Evolutionary conservation across 2,329 filamentous ascomycete genomes (phyloP).

Genomic region (Talaromyces funiculosus): DNA sequence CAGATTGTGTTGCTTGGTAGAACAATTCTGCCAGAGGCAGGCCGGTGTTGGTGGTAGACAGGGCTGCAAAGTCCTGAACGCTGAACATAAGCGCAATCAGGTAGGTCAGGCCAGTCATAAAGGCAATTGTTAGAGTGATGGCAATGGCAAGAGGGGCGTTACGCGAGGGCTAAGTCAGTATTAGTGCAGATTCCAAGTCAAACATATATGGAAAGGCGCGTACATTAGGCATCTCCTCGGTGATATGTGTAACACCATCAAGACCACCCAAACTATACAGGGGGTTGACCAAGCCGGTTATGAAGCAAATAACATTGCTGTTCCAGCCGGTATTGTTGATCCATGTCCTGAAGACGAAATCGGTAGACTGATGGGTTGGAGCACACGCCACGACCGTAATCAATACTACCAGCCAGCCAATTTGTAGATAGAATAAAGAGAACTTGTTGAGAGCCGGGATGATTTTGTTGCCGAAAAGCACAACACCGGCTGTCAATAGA

Average conservation of each 20-base stretch:
- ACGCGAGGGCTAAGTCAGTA: slow-evolving; percentile 21
- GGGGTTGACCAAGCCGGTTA: slow-evolving; percentile 47
- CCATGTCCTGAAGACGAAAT: slow-evolving; percentile 51
- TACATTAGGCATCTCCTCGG: slow-evolving; percentile 49
- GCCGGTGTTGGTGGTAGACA: slow-evolving; percentile 34
- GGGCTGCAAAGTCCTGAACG: slow-evolving; percentile 43
- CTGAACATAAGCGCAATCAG: slow-evolving; percentile 50
- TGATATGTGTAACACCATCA: slow-evolving; percentile 47
- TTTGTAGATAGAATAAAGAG: slow-evolving; percentile 45
- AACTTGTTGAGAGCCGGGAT: slow-evolving; percentile 43
- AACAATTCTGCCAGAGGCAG: slow-evolving; percentile 66
- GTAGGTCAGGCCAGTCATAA: slow-evolving; percentile 47
- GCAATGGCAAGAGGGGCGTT: slow-evolving; percentile 30
- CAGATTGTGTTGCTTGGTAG: slow-evolving; percentile 49
- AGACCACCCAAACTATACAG: slow-evolving; percentile 45
- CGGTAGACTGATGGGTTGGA: slow-evolving; percentile 39
- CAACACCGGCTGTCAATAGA: slow-evolving; percentile 39
- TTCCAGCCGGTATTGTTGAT: slow-evolving; percentile 52
- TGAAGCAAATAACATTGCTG: slow-evolving; percentile 46
- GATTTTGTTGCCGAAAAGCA: slow-evolving; percentile 46
- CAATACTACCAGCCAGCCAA: slow-evolving; percentile 45
- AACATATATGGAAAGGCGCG: slow-evolving; percentile 23
- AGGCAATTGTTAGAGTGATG: slow-evolving; percentile 46
- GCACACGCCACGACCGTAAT: slow-evolving; percentile 46
- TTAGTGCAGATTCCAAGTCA: not conserved